Base-by-base conservation (phyloP, 2,329 filamentous ascomycete species). In the Pseudohalonectria lignicola region DNA sequence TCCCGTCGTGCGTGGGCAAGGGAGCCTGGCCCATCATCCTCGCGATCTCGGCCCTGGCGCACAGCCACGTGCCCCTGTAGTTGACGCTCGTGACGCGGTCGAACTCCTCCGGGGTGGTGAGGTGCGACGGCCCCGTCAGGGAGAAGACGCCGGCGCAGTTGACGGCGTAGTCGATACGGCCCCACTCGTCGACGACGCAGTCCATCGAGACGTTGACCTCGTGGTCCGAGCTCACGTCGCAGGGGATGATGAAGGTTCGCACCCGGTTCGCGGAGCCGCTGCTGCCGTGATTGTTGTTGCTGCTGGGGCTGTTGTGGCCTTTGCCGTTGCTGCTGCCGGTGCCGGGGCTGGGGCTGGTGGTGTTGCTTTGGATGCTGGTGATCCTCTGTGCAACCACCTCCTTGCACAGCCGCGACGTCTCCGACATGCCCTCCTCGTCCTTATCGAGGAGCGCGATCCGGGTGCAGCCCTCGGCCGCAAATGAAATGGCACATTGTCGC, bases 51-150 rank as follows among this genome's bases (percentile, higher is more conserved):
- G 60, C 62, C 1, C 63, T 51, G 0, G 60, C 60, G n/a, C 55
- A 60, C 5, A 69, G 48, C 66, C 65, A 69, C 6, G 55, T 48
- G 1, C 66, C 66, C 8, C 63, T 53, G 32, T 64, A 64, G 43
- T 69, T 67, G 39, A 64, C 53, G 18, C 47, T 45, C 28, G 61
- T 62, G 38, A 67, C 56, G 1, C 53, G 41, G 41, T 68, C 66
- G 37, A 68, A 69, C 19, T 66, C 59, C 2, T 52, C 47, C 6
- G 48, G 37, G 1, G 44, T 47, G 8, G 57, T 55, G 31, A 58
- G 53, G 31, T 59, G 52, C 1, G 61, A 63, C 4, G 53, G 49
- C 12, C 55, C 54, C 19, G 53, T 52, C 21, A 53, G 53, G n/a
- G 56, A 56, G 19, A 63, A 53, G 6, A 64, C 56, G n/a, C 62